phyloP scores from a whole-genome alignment of 2,329 filamentous ascomycete species.

The Claviceps paspali region DNA sequence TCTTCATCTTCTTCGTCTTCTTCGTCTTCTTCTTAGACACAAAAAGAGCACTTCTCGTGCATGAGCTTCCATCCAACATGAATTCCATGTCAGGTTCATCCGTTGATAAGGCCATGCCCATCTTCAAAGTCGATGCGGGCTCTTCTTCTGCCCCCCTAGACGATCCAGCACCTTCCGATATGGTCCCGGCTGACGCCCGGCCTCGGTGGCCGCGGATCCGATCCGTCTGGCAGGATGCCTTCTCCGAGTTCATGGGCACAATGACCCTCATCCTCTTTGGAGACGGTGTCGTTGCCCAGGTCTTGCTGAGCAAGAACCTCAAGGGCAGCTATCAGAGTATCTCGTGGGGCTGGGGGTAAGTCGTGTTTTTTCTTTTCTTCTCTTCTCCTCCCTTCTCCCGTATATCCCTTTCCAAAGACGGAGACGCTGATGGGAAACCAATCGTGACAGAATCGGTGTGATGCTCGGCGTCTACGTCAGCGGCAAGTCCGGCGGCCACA shows the following conservation, averaged over 20 bases:
- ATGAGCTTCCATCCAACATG: no score
- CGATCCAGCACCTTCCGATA: slow-evolving; percentile 9
- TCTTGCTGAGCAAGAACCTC: slow-evolving; percentile 35
- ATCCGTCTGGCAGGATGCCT: slow-evolving; percentile 36
- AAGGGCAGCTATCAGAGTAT: slow-evolving; percentile 36
- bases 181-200: slow-evolving; percentile 11
- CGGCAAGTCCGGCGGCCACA: slow-evolving; percentile 49
- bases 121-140: slow-evolving; percentile 19
- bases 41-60: no score
- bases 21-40: no score
- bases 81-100: slow-evolving; percentile 21
- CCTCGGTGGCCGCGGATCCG: slow-evolving; percentile 38
- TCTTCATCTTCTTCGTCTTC: no score
- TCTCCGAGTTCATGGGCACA: slow-evolving; percentile 53
- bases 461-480: slow-evolving; percentile 56
- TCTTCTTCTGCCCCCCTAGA: slow-evolving; percentile 8
- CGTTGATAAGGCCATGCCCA: slow-evolving; percentile 16
- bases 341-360: slow-evolving; percentile 35
- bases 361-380: not conserved
- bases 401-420: no score
- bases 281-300: slow-evolving; percentile 56
- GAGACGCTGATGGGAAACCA: no score
- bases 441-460: slow-evolving; percentile 42
- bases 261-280: slow-evolving; percentile 56
- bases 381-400: not conserved